A percentile compares a stretch with the other conserved stretches of the same genome.
These are phyloP conservation scores for Dothiorella sarmentorum DNA, from an alignment of 2,329 filamentous ascomycete species.

Conservation along the genomic window DNA sequence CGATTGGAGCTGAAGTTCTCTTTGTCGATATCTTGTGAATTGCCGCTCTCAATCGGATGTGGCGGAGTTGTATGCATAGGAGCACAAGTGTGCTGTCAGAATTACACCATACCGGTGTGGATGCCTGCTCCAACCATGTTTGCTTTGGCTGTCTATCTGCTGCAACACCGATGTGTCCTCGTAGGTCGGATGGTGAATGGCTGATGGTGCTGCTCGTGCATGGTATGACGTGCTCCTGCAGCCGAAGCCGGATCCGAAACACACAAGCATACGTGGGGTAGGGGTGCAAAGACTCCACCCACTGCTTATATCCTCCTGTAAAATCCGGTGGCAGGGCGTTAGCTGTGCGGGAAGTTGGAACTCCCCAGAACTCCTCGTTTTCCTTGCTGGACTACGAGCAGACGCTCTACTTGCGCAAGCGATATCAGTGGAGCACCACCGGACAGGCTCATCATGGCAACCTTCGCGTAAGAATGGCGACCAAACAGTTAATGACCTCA, in stretches of 20 bases:
- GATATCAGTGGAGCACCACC: background rate
- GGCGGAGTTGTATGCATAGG: too few species aligned
- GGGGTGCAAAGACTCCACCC: background rate
- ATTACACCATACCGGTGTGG: too few species aligned
- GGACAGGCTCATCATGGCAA: background rate
- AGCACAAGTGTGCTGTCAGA: too few species aligned
- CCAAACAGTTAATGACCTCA: conserved; percentile 41
- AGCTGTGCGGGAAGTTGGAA: background rate
- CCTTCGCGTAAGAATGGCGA: conserved; percentile 22
- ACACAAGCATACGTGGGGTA: conserved; percentile 1
- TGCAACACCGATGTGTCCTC: too few species aligned
- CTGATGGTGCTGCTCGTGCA: background rate
- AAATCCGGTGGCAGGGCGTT: background rate
- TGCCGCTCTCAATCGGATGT: too few species aligned
- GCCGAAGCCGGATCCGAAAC: background rate
- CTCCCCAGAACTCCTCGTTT: too few species aligned
- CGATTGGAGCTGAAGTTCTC: too few species aligned
- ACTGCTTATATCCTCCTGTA: background rate
- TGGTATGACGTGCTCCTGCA: background rate
- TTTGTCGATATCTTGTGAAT: too few species aligned
- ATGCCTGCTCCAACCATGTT: too few species aligned
- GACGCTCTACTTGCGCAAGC: background rate
- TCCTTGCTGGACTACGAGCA: too few species aligned
- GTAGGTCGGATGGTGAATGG: background rate
- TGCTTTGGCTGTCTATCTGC: too few species aligned